Conservation (phyloP, 495 filamentous ascomycete genomes). For the Hamigera avellanea region DNA sequence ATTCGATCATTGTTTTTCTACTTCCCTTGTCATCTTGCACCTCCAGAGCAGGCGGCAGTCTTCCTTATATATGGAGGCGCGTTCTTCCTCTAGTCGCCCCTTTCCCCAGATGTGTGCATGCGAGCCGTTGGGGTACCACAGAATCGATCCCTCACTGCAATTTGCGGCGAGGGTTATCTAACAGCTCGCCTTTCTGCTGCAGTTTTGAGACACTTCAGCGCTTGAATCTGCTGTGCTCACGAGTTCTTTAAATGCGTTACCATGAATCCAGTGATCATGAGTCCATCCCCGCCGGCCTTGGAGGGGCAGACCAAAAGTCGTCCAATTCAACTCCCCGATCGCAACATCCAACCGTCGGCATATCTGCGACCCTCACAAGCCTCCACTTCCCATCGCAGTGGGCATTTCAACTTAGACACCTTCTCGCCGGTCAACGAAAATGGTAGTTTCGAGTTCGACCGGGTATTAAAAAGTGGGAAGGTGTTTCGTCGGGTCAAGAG, state of each 20-base stretch:
- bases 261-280: slow-evolving; percentile 17
- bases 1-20: no score
- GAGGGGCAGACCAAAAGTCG: slow-evolving; percentile 18
- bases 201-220: no score
- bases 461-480: slow-evolving; percentile 77
- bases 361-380: slow-evolving; percentile 6
- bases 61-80: slow-evolving; percentile 2
- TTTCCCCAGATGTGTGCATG: slow-evolving; percentile 8
- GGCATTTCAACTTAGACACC: slow-evolving; percentile 46
- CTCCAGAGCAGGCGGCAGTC: no score
- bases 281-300: slow-evolving; percentile 10
- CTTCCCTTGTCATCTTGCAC: no score
- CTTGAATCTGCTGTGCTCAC: background rate
- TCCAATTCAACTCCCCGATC: slow-evolving; percentile 20
- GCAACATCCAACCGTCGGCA: slow-evolving; percentile 7
- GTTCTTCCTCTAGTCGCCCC: slow-evolving; percentile 1
- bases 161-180: no score
- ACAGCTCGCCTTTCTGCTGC: no score
- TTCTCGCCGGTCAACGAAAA: slow-evolving; percentile 85
- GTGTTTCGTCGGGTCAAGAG: slow-evolving; percentile 81
- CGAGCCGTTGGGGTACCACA: slow-evolving; percentile 4
- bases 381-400: slow-evolving; percentile 23
- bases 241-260: slow-evolving; percentile 1
- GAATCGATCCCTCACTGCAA: no score
- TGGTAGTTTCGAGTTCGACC: slow-evolving; percentile 89